Percentiles rank a stretch among this genome's conserved stretches.
Evolutionary conservation across 2,329 filamentous ascomycete species (phyloP).

Genomic region (Exophiala xenobiotica): DNA sequence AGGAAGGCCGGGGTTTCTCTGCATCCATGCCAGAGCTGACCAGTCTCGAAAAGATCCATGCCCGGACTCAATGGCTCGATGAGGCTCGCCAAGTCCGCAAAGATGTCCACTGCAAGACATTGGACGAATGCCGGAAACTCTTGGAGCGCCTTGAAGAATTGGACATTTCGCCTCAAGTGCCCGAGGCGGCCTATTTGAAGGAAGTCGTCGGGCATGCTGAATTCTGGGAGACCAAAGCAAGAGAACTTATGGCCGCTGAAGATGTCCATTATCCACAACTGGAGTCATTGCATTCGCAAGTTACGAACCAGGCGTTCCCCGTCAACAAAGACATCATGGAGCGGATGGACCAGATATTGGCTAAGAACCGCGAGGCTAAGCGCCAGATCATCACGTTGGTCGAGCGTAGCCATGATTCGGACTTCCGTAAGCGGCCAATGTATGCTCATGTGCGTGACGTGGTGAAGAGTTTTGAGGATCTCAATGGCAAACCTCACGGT

Average conservation of each 20-base stretch:
- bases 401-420: conserved; percentile 70
- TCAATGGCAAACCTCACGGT: conserved; percentile 89
- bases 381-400: conserved; percentile 81
- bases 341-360: conserved; percentile 84
- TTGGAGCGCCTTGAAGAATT: conserved; percentile 75
- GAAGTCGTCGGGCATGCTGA: conserved; percentile 75
- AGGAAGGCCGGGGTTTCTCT: conserved; percentile 84
- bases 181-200: conserved; percentile 71
- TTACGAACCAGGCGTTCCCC: conserved; percentile 61
- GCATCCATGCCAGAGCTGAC: conserved; percentile 89
- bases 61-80: conserved; percentile 86
- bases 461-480: conserved; percentile 78
- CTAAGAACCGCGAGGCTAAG: conserved; percentile 93
- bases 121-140: conserved; percentile 76
- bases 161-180: conserved; percentile 75
- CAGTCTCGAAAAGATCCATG: conserved; percentile 72
- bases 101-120: conserved; percentile 65
- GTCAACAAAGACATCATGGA: conserved; percentile 78
- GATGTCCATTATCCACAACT: conserved; percentile 91
- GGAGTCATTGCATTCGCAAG: conserved; percentile 84
- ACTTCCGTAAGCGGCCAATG: conserved; percentile 76
- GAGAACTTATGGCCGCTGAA: conserved; percentile 89
- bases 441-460: conserved; percentile 90
- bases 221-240: conserved; percentile 88
- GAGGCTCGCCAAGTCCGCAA: conserved; percentile 66